Conservation (phyloP, 768 basidiomycete genomes). For the Boletus patriciae region DNA sequence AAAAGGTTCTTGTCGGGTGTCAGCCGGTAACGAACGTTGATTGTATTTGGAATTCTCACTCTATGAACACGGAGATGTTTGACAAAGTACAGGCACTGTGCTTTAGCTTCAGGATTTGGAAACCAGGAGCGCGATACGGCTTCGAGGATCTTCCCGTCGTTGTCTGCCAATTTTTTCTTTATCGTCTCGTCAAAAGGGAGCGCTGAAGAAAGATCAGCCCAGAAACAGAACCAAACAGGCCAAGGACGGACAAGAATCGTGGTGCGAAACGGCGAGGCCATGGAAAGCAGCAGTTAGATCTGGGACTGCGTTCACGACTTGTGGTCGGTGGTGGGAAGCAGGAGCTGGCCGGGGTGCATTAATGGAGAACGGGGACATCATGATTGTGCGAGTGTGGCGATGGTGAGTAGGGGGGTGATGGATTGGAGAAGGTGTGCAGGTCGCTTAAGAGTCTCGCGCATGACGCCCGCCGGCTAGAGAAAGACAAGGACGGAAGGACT, state of each 20-base stretch:
- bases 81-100: constrained; percentile 11
- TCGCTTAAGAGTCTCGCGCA: background rate
- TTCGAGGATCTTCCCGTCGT: background rate
- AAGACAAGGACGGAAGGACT: background rate
- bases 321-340: background rate
- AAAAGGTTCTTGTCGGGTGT: constrained; percentile 25
- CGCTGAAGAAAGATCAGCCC: constrained; percentile 9
- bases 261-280: background rate
- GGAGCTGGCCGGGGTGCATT: background rate
- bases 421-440: background rate
- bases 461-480: background rate
- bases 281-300: background rate
- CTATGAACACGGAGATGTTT: constrained; percentile 16
- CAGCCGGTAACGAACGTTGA: background rate
- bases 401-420: background rate
- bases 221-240: background rate
- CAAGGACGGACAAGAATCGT: constrained; percentile 13
- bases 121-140: constrained; percentile 4
- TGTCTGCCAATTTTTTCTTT: background rate
- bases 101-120: background rate
- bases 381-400: background rate
- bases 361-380: constrained; percentile 4
- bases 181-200: constrained; percentile 4
- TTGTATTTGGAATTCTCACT: constrained; percentile 7
- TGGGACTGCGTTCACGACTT: background rate